Percentiles rank a stretch among this genome's conserved stretches.
Conservation (phyloP, 2,329 filamentous ascomycete genomes). For the Botrytis fabae region DNA sequence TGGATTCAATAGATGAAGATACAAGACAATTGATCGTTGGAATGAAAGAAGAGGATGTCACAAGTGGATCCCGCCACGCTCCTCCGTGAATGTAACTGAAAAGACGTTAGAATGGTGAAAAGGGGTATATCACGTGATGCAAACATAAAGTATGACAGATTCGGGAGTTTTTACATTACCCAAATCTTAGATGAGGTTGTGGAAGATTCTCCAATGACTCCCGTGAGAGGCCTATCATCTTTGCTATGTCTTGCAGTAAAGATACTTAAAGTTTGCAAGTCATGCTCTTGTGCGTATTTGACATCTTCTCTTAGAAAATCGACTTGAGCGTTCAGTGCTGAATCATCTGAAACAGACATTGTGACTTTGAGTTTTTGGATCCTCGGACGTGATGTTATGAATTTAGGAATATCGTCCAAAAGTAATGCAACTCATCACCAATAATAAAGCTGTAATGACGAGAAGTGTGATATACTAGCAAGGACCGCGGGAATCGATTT, state of each 20-base stretch:
- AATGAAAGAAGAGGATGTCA: conserved; percentile 49
- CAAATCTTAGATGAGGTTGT: conserved; percentile 9
- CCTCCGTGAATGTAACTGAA: conserved; percentile 55
- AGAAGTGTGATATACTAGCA: not conserved
- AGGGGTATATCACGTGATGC: not conserved
- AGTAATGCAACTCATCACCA: not conserved
- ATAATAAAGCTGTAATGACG: not conserved
- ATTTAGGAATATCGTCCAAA: not conserved
- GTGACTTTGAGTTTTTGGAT: not conserved
- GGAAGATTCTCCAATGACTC: not conserved
- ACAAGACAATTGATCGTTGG: conserved; percentile 49
- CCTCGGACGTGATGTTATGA: not conserved
- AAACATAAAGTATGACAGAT: not conserved
- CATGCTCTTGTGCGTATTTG: conserved; percentile 19
- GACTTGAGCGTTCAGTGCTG: not conserved
- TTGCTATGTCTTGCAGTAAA: not conserved
- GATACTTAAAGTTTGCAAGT: conserved; percentile 20
- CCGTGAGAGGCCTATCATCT: not conserved
- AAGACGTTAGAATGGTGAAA: not conserved
- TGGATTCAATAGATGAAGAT: conserved; percentile 20
- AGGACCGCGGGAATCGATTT: not conserved
- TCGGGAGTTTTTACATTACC: conserved; percentile 15
- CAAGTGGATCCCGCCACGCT: conserved; percentile 61
- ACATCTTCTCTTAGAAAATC: conserved; percentile 8
- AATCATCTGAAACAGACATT: not conserved